Base-by-base conservation (phyloP, 495 filamentous ascomycete species). In the Neurospora sp. region DNA sequence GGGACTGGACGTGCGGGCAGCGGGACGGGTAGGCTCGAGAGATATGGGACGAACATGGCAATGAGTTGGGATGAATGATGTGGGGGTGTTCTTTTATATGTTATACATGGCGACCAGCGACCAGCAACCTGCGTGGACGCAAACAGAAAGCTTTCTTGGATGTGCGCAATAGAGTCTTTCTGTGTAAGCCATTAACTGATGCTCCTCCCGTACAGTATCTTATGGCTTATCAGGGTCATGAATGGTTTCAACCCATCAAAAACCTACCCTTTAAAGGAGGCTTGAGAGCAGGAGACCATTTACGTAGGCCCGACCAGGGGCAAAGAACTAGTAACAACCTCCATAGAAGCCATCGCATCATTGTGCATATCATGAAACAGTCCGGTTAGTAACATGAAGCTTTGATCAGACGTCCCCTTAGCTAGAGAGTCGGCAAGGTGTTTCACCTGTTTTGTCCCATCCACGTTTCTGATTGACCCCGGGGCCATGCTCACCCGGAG, bases 361-460 rank as follows among this genome's bases (percentile, higher is more conserved):
- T 54, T 24, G 21, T 54, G 45, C 45, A 24, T 11, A 54, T 24
- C 45, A 54, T 15, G 45, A 54, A 54, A 54, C 45, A 54, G 45
- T 10, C 9, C 45, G 19, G 42, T 43, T 19, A 4, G 2, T 24
- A 5, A 10, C 4, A 54, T 54, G 45, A 54, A 54, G 45, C n/a
- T 54, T 24, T 54, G 10, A 54, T 54, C 45, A 54, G n/a, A 54
- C 43, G 43, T 45, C 21, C 45, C 21, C n/a, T 54, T 24, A 24
- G n/a, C 21, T 54, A 11, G 10, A 54, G 21, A 24, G 21, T 54
- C 4, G 45, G 21, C n/a, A 72, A 72, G 71, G 72, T 72, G 74
- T 73, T 75, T 73, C 71, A 73, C 69, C 59, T 73, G 21, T 62
- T 62, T 31, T 31, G 24, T 31, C 24, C 13, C 54, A 62, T 62